These are phyloP conservation scores for Annulohypoxylon bovei DNA, from an alignment of 495 filamentous ascomycete genomes.

Conservation along the genomic window DNA sequence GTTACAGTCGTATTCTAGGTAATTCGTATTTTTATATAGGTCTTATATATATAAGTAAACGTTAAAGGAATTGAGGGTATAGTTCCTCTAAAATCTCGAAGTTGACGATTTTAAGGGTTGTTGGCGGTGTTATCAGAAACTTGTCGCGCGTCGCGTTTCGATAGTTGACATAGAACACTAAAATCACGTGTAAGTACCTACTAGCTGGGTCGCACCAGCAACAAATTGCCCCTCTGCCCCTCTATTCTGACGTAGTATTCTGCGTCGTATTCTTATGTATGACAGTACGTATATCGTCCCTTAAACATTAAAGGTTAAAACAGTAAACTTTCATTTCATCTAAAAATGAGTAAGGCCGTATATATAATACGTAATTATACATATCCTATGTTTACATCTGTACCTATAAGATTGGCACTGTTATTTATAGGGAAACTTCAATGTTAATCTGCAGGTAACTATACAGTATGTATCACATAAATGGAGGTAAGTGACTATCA, in stretches of 20 bases:
- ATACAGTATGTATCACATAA: too few species aligned
- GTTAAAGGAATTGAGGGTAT: not conserved
- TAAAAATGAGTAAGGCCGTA: too few species aligned
- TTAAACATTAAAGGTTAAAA: not conserved
- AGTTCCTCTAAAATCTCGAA: not conserved
- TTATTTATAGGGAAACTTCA: too few species aligned
- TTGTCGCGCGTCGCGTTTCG: constrained; percentile 1
- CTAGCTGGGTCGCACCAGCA: constrained; percentile 4
- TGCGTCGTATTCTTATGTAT: not conserved
- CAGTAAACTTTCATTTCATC: not conserved
- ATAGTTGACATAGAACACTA: not conserved
- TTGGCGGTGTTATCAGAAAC: not conserved
- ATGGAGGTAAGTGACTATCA: too few species aligned
- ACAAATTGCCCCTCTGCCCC: constrained; percentile 12
- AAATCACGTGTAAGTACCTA: constrained; percentile 8
- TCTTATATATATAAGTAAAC: not conserved
- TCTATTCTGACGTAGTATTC: constrained; percentile 12
- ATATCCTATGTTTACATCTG: too few species aligned
- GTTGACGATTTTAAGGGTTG: not conserved
- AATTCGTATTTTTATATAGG: not conserved
- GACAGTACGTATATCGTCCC: not conserved
- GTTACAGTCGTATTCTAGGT: not conserved
- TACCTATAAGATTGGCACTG: too few species aligned
- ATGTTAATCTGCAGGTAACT: too few species aligned
- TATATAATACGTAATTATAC: too few species aligned